These are phyloP conservation scores for Piedraia hortae DNA, from an alignment of 2,329 filamentous ascomycete species.

Conservation along the genomic window DNA sequence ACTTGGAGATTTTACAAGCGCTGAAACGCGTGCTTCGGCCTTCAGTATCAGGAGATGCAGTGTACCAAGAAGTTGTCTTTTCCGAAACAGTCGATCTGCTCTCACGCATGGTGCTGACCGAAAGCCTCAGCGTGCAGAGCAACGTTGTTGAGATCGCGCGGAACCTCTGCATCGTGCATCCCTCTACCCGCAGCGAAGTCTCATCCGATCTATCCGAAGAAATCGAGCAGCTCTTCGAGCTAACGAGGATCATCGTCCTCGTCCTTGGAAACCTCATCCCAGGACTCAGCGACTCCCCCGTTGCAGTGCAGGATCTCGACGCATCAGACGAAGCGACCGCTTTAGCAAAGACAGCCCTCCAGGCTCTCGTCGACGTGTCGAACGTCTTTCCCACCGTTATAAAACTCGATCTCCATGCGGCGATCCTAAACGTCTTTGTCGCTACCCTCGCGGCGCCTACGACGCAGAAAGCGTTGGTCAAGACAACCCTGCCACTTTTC, in stretches of 20 bases:
- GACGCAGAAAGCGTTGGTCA: conserved; percentile 71
- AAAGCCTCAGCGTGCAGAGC: conserved; percentile 62
- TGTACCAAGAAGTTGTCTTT: conserved; percentile 88
- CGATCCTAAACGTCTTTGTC: conserved; percentile 87
- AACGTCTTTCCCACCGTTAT: conserved; percentile 92
- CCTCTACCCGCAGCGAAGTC: conserved; percentile 46
- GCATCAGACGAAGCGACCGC: conserved; percentile 65
- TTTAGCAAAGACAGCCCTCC: conserved; percentile 52
- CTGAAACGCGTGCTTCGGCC: conserved; percentile 87
- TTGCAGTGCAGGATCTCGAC: conserved; percentile 20
- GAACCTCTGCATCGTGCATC: conserved; percentile 70
- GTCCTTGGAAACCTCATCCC: conserved; percentile 72
- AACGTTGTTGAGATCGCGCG: conserved; percentile 87
- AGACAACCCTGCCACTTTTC: conserved; percentile 69
- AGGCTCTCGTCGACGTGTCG: conserved; percentile 76
- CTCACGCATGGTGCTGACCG: conserved; percentile 74
- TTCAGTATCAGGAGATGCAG: conserved; percentile 81
- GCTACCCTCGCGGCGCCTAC: conserved; percentile 68
- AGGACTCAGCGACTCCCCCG: conserved; percentile 37
- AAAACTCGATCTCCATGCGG: conserved; percentile 83
- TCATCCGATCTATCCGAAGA: conserved; percentile 52
- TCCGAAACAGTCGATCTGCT: conserved; percentile 91
- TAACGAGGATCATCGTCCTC: conserved; percentile 85
- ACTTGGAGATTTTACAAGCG: conserved; percentile 60
- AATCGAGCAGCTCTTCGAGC: conserved; percentile 89